Evolutionary conservation across 495 filamentous ascomycete genomes (phyloP).

Genomic region (Podospora didyma): DNA sequence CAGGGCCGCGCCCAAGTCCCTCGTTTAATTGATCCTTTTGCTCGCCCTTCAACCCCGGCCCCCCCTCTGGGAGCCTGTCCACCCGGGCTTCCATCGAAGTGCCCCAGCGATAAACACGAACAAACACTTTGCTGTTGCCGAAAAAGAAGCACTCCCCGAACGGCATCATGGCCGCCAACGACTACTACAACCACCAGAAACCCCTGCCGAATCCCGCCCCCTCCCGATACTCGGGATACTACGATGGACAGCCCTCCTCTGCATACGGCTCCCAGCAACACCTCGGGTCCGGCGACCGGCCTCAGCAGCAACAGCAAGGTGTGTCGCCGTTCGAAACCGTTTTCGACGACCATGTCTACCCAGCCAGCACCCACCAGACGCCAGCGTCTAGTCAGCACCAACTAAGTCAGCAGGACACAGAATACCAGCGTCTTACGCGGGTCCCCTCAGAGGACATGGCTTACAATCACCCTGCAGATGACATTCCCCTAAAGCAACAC

Average conservation of each 20-base stretch:
- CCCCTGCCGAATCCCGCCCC: constrained; percentile 33
- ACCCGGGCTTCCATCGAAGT: too few species aligned
- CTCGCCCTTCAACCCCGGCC: too few species aligned
- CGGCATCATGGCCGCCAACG: constrained; percentile 71
- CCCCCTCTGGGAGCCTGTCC: too few species aligned
- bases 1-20: too few species aligned
- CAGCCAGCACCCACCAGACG: constrained; percentile 38
- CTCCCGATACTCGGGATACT: constrained; percentile 20
- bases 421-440: constrained; percentile 51
- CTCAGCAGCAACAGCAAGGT: constrained; percentile 10
- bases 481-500: constrained; percentile 62
- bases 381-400: constrained; percentile 38
- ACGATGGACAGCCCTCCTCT: constrained; percentile 35
- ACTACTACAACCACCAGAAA: constrained; percentile 66
- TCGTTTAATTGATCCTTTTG: too few species aligned
- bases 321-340: constrained; percentile 53
- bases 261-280: constrained; percentile 26
- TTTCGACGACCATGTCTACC: constrained; percentile 61
- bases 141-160: not conserved
- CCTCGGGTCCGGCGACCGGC: constrained; percentile 21
- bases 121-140: not conserved
- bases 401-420: constrained; percentile 47
- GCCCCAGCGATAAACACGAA: too few species aligned
- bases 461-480: constrained; percentile 48
- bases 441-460: constrained; percentile 34